Conservation (phyloP, 306 rosid genomes). For the Cyclanthera cordifolia region DNA sequence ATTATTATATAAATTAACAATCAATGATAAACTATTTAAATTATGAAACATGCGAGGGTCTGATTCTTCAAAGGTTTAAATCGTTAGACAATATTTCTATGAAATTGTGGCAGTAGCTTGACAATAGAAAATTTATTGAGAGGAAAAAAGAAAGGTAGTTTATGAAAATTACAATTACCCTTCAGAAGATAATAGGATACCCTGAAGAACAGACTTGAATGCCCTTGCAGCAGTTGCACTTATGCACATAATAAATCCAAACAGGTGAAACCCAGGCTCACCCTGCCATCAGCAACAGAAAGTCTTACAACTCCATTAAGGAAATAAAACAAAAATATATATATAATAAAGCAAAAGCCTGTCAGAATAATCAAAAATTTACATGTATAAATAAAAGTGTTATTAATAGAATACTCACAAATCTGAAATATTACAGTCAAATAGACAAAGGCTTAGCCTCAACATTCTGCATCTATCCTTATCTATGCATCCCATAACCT, state of each 20-base stretch:
- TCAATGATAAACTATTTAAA: too few species aligned
- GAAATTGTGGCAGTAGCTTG: background rate
- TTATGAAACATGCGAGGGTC: background rate
- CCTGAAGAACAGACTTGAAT: slow-evolving; percentile 94
- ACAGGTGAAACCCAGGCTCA: slow-evolving; percentile 83
- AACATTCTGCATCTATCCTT: background rate
- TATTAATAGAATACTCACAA: background rate
- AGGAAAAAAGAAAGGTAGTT: background rate
- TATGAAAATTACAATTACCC: slow-evolving; percentile 34
- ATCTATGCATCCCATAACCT: background rate
- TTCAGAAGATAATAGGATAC: slow-evolving; percentile 89
- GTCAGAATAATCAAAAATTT: background rate
- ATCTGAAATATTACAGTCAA: background rate
- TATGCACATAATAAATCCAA: slow-evolving; percentile 84
- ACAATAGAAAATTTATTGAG: background rate
- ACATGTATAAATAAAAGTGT: background rate
- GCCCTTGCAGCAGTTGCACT: slow-evolving; percentile 99
- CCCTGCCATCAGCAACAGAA: slow-evolving; percentile 63
- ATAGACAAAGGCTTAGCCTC: background rate
- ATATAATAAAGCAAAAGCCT: background rate
- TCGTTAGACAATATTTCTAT: too few species aligned
- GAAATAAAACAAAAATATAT: slow-evolving; percentile 8
- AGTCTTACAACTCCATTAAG: slow-evolving; percentile 16
- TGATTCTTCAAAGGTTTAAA: background rate
- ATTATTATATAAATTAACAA: too few species aligned